A percentile compares a stretch with the other conserved stretches of the same genome.
Evolutionary conservation across 106 monocot species (phyloP).

Genomic region (Allium sativum): DNA sequence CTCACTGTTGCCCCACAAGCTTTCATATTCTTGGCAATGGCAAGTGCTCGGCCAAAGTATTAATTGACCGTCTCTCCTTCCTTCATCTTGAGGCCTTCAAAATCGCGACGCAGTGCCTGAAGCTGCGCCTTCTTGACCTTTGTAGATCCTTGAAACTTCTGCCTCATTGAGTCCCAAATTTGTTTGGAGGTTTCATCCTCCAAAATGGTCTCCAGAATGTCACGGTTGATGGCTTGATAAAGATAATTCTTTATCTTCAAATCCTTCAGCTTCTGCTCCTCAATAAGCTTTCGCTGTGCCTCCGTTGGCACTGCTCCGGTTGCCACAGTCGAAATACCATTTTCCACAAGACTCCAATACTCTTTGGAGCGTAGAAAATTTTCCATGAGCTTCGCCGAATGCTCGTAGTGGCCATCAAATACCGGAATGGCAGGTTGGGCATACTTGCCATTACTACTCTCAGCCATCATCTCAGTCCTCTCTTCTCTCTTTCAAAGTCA

Average conservation of each 20-base stretch:
- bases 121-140: background rate
- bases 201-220: constrained; percentile 1
- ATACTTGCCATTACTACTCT: background rate
- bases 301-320: background rate
- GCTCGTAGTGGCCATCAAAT: background rate
- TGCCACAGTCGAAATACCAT: background rate
- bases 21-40: background rate
- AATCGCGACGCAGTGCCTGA: background rate
- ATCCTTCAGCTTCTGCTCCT: background rate
- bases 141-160: background rate
- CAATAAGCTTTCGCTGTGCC: background rate
- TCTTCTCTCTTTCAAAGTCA: background rate
- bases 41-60: background rate
- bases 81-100: background rate
- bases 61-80: background rate
- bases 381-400: background rate
- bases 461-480: background rate
- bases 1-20: background rate
- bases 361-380: constrained; percentile 6
- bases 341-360: background rate
- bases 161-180: constrained; percentile 2
- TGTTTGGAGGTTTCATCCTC: constrained; percentile 1
- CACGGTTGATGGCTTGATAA: background rate
- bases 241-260: constrained; percentile 8
- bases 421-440: background rate